These are phyloP conservation scores for Candida andamanensis DNA, from an alignment of 805 yeast genomes.

Conservation along the genomic window DNA sequence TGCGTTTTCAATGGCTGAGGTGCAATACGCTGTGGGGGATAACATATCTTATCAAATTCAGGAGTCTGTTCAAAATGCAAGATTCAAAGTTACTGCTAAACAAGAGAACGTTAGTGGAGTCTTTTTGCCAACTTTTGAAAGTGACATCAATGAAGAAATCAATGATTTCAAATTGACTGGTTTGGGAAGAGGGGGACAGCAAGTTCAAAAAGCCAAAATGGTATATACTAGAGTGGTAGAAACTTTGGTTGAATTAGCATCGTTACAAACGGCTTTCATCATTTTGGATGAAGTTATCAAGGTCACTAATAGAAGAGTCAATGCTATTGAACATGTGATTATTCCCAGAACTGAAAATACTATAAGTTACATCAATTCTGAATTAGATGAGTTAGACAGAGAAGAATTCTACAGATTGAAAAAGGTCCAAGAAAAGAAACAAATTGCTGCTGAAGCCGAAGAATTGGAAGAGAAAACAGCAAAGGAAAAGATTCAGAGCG, in stretches of 20 bases:
- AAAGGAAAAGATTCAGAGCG: too few species aligned
- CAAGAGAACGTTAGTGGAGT: conserved; percentile 98
- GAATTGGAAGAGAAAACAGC: conserved; percentile 21
- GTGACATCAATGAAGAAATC: conserved; percentile 73
- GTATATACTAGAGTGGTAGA: conserved; percentile 97
- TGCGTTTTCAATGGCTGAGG: conserved; percentile 95
- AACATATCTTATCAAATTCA: conserved; percentile 93
- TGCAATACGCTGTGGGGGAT: conserved; percentile 95
- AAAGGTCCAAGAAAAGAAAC: conserved; percentile 94
- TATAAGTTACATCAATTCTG: conserved; percentile 85
- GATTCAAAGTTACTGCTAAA: conserved; percentile 85
- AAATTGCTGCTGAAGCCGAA: conserved; percentile 65
- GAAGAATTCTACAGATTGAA: conserved; percentile 96
- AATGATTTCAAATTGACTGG: conserved; percentile 97
- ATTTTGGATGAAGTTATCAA: conserved; percentile 96
- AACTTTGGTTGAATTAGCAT: conserved; percentile 90
- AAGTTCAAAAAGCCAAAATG: conserved; percentile 87
- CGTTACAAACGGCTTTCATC: conserved; percentile 93
- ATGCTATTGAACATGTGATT: conserved; percentile 96
- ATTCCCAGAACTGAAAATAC: conserved; percentile 98
- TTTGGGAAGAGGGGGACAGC: conserved; percentile 97
- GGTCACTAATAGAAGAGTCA: conserved; percentile 96
- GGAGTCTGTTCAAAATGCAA: conserved; percentile 85
- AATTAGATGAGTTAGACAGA: conserved; percentile 94
- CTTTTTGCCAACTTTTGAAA: conserved; percentile 85